A percentile compares a stretch with the other conserved stretches of the same genome.
Conservation (phyloP, 1,284 basidiomycete genomes). For the Leccinum fallax region DNA sequence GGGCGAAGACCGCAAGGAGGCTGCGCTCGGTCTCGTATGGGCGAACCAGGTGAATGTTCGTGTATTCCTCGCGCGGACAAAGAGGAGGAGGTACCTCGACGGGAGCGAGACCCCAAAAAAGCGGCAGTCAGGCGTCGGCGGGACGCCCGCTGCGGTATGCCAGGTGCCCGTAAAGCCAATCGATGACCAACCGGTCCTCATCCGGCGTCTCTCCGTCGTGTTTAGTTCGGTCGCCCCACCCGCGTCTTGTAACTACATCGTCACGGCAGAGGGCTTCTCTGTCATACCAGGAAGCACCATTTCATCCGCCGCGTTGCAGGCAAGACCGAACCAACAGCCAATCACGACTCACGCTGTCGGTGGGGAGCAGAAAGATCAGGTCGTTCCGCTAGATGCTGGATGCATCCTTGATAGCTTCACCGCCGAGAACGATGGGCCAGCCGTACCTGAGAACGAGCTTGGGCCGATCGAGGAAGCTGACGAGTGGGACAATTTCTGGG, state of each 20-base stretch:
- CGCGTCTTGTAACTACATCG: constrained; percentile 70
- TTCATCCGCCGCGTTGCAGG: constrained; percentile 3
- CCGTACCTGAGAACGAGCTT: constrained; percentile 29
- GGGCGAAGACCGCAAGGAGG: constrained; percentile 70
- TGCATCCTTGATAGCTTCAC: constrained; percentile 33
- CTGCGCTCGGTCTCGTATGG: constrained; percentile 86
- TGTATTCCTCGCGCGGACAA: constrained; percentile 80
- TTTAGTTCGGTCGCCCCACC: constrained; percentile 69
- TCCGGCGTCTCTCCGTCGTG: constrained; percentile 70
- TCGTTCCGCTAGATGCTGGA: constrained; percentile 44
- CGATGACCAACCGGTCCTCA: constrained; percentile 45
- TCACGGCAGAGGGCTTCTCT: constrained; percentile 61
- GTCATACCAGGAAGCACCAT: constrained; percentile 32
- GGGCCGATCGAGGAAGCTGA: constrained; percentile 23
- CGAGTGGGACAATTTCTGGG: constrained; percentile 39
- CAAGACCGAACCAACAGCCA: constrained; percentile 1
- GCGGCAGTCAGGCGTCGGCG: not conserved
- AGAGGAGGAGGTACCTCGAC: constrained; percentile 60
- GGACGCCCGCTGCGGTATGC: not conserved
- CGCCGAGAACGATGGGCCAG: constrained; percentile 11
- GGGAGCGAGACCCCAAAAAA: constrained; percentile 30
- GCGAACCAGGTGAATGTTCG: constrained; percentile 86
- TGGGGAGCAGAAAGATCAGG: constrained; percentile 18
- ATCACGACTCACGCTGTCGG: not conserved
- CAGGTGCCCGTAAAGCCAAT: constrained; percentile 4